Evolutionary conservation across 768 basidiomycete species (phyloP), one percentile per base, ranked within the genome.

Genomic region (Suillus clintonianus): DNA sequence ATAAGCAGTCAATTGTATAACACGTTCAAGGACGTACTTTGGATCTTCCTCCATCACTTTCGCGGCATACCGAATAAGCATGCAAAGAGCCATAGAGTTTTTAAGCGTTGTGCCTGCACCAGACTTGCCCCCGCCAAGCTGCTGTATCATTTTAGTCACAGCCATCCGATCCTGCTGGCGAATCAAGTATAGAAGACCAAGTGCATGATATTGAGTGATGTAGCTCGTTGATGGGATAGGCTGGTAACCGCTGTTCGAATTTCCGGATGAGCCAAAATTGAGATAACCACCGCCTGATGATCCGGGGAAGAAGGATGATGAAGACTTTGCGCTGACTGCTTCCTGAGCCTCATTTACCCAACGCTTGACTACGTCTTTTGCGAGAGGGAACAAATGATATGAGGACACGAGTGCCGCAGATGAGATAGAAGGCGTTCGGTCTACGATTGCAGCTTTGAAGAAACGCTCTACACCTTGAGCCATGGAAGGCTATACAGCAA

Each of bases 271-370:
- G 59, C 89, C 88, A 71, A 93, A 94, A 60, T 92, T 88, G 63
- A 95, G 86, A 71, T 92, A 92, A 59, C 85, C 84, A 57, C 56
- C 39, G 27, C 86, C 81, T 15, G 82, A 77, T 50, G 80, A 80
- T 24, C 79, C 77, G 32, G 83, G 79, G 70, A 92, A 93, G 76
- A 92, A 87, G 5, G 88, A 85, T 2, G 86, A 79, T 0, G 88
- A 85, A 0, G 90, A 84, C 76, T 97, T 99, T 7, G 94, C 88
- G 72, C 88, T 95, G 68, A 97, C 91, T 0, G 97, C 94, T 76
- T 99, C 97, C 71, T 98, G 95, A 1, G 91, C 94, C 78, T 99
- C 97, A 76, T 98, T 99, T n/a, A 94, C 94, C 97, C 97, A 99
- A 70, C 97, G 90, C 73, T 94, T 96, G 65, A 99, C 97, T 57